phyloP scores from a whole-genome alignment of 202 grass and related monocot genomes.

The Digitaria exilis region DNA sequence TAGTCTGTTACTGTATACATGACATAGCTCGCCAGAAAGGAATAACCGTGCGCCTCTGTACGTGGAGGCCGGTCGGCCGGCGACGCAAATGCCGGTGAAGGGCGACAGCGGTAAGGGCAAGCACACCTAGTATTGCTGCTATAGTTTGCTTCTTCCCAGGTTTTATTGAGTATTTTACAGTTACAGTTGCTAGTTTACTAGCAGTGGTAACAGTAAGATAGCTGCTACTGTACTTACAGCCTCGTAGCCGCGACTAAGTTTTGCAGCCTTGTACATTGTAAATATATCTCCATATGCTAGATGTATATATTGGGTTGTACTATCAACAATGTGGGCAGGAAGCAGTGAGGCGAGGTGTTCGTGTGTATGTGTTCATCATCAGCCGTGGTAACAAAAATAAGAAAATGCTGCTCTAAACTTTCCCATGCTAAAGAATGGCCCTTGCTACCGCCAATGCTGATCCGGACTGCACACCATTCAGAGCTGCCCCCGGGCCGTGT shows the following conservation, averaged over 20 bases:
- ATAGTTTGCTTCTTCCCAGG: conserved; percentile 33
- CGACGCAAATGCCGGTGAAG: conserved; percentile 36
- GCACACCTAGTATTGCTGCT: not conserved
- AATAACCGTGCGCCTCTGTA: conserved; percentile 24
- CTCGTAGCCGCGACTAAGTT: conserved; percentile 37
- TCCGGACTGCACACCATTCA: conserved; percentile 2
- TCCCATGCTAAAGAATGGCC: not conserved
- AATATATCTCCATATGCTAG: conserved; percentile 33
- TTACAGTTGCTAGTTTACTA: conserved; percentile 35
- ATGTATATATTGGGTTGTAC: conserved; percentile 27
- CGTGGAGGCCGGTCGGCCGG: conserved; percentile 26
- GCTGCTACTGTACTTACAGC: conserved; percentile 23
- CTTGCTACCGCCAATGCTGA: not conserved
- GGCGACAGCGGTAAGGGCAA: conserved; percentile 13
- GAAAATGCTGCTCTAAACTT: conserved; percentile 16
- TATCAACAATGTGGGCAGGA: not conserved
- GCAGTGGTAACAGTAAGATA: not conserved
- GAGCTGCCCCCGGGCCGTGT: not conserved
- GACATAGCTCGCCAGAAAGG: conserved; percentile 31
- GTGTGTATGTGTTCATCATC: not conserved
- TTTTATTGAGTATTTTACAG: conserved; percentile 22
- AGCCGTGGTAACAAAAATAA: conserved; percentile 38
- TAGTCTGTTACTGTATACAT: conserved; percentile 21
- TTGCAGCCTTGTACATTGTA: conserved; percentile 52
- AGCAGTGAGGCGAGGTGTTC: not conserved